phyloP scores from a whole-genome alignment of 2,329 filamentous ascomycete genomes.

The Aspergillus sp. region DNA sequence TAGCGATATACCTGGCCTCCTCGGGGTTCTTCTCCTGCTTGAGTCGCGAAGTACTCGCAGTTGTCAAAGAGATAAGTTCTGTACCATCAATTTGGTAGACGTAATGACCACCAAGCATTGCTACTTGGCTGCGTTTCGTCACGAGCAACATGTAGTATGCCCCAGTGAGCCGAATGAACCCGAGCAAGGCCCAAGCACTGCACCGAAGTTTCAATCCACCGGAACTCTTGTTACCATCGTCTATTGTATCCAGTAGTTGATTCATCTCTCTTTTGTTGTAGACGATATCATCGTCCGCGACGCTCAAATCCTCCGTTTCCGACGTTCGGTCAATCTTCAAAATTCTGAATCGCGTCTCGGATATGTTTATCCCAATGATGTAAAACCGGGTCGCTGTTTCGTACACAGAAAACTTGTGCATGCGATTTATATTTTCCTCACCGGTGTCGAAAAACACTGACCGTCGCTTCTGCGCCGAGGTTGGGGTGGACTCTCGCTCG shows the following conservation, averaged over 20 bases:
- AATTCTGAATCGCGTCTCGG: slow-evolving; percentile 84
- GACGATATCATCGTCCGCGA: slow-evolving; percentile 92
- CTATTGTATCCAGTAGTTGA: slow-evolving; percentile 87
- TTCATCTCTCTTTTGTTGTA: slow-evolving; percentile 93
- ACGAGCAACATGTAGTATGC: slow-evolving; percentile 97
- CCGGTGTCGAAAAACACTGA: slow-evolving; percentile 35
- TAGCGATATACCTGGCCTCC: slow-evolving; percentile 83
- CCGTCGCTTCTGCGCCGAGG: slow-evolving; percentile 38
- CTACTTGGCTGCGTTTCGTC: slow-evolving; percentile 92
- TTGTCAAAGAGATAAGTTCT: slow-evolving; percentile 83
- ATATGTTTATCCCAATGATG: slow-evolving; percentile 87
- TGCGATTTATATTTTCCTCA: slow-evolving; percentile 55
- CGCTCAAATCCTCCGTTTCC: slow-evolving; percentile 72
- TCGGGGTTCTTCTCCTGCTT: slow-evolving; percentile 83
- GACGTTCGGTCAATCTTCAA: slow-evolving; percentile 92
- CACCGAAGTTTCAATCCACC: slow-evolving; percentile 88
- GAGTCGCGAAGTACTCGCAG: slow-evolving; percentile 63
- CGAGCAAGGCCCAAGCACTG: slow-evolving; percentile 88
- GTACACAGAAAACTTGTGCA: slow-evolving; percentile 98
- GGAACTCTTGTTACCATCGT: slow-evolving; percentile 88
- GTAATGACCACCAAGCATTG: slow-evolving; percentile 94
- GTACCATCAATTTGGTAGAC: slow-evolving; percentile 94
- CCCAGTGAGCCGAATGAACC: slow-evolving; percentile 94
- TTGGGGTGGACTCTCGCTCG: slow-evolving; percentile 40
- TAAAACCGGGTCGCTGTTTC: slow-evolving; percentile 94